Conservation (phyloP, 2,329 filamentous ascomycete species). For the Blastomyces gilchristii region DNA sequence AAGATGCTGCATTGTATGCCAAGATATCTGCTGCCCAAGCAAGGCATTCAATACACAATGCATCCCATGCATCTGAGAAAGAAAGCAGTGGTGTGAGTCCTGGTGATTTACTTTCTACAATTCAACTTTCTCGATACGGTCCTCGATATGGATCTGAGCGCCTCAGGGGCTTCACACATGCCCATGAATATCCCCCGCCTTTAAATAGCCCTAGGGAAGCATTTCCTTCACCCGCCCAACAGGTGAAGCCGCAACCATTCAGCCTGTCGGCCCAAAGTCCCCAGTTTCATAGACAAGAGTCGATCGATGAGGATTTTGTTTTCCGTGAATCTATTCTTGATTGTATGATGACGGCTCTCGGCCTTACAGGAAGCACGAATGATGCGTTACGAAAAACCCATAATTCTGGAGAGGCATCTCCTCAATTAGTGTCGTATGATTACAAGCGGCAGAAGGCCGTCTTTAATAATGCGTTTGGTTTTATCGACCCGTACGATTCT, state of each 20-base stretch:
- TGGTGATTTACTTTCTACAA: slow-evolving; percentile 71
- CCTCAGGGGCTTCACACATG: slow-evolving; percentile 9
- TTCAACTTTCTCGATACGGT: slow-evolving; percentile 56
- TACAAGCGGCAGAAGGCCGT: slow-evolving; percentile 66
- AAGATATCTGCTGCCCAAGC: slow-evolving; percentile 42
- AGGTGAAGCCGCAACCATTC: neutral
- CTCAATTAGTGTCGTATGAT: slow-evolving; percentile 74
- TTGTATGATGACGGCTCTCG: slow-evolving; percentile 91
- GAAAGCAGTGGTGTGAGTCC: slow-evolving; percentile 47
- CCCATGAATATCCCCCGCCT: slow-evolving; percentile 8
- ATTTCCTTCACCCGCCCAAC: neutral
- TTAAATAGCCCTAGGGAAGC: neutral
- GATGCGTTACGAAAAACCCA: slow-evolving; percentile 54
- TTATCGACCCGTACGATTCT: slow-evolving; percentile 74
- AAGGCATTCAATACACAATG: slow-evolving; percentile 18
- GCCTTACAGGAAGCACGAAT: slow-evolving; percentile 56
- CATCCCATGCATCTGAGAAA: slow-evolving; percentile 21
- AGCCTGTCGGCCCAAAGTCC: slow-evolving; percentile 26
- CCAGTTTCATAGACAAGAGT: slow-evolving; percentile 60
- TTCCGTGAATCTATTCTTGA: slow-evolving; percentile 86
- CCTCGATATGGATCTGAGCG: slow-evolving; percentile 35
- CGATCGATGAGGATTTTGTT: slow-evolving; percentile 73
- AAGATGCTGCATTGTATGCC: slow-evolving; percentile 67
- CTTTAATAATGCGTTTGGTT: slow-evolving; percentile 81
- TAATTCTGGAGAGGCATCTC: slow-evolving; percentile 72